phyloP scores from a whole-genome alignment of 352 stramenopile species.

The Pythium dissimile region DNA sequence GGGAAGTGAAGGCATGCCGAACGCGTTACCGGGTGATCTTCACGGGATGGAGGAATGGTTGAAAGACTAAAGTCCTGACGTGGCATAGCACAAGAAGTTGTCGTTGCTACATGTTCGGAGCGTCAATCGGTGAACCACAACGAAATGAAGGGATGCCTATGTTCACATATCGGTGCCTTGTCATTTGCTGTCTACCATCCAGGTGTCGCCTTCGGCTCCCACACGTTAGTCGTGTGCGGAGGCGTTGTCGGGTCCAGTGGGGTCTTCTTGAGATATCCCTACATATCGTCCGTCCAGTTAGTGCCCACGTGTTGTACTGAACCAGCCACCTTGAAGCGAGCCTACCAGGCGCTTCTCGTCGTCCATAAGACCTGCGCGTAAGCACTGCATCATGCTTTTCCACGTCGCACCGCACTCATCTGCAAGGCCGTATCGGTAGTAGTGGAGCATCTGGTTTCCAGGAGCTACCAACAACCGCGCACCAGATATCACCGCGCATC shows the following conservation, averaged over 20 bases:
- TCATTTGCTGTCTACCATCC: conserved; percentile 43
- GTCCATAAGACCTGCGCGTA: conserved; percentile 76
- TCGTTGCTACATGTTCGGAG: too few species aligned
- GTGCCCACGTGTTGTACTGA: too few species aligned
- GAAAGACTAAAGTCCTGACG: conserved; percentile 78
- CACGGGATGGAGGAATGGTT: conserved; percentile 81
- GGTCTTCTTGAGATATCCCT: conserved; percentile 68
- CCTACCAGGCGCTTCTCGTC: conserved; percentile 57
- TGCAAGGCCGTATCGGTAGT: conserved; percentile 65
- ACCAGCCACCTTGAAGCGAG: too few species aligned
- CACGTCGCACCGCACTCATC: conserved; percentile 82
- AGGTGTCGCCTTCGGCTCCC: conserved; percentile 61
- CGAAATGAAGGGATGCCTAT: conserved; percentile 7
- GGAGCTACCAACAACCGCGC: conserved; percentile 34
- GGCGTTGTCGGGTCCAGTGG: conserved; percentile 52
- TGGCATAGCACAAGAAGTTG: too few species aligned
- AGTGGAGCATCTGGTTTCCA: conserved; percentile 78
- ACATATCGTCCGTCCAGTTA: neutral
- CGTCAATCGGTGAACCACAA: neutral
- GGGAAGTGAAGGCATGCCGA: conserved; percentile 34
- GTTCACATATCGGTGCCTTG: neutral
- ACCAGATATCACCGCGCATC: neutral
- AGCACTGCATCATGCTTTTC: conserved; percentile 80
- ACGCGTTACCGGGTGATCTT: conserved; percentile 60
- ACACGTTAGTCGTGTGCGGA: conserved; percentile 55